Percentiles rank a stretch among this genome's conserved stretches.
Evolutionary conservation across 768 basidiomycete species (phyloP).

Genomic region (Boletus bicolor): DNA sequence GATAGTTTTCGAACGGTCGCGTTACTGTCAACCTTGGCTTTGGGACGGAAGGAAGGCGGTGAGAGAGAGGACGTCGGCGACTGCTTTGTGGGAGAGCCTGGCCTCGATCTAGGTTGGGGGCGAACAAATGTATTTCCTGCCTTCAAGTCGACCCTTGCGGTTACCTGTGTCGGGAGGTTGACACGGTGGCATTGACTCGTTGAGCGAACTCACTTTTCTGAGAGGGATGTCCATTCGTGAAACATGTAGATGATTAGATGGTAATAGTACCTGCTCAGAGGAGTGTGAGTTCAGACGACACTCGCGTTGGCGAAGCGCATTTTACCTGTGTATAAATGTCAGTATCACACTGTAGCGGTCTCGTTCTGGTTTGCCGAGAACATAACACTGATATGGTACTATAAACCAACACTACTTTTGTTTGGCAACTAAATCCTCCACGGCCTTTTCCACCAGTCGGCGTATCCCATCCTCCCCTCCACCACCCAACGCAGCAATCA

Average conservation of each 20-base stretch:
- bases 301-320: neutral
- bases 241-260: neutral
- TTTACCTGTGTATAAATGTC: neutral
- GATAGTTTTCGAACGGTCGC: slow-evolving; percentile 37
- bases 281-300: neutral
- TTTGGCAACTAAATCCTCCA: slow-evolving; percentile 53
- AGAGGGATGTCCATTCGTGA: slow-evolving; percentile 38
- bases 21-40: slow-evolving; percentile 60
- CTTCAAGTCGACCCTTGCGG: slow-evolving; percentile 48
- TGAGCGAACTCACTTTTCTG: slow-evolving; percentile 41
- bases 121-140: slow-evolving; percentile 30
- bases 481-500: slow-evolving; percentile 61
- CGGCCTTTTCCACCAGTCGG: slow-evolving; percentile 53
- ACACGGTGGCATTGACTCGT: neutral
- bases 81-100: slow-evolving; percentile 48
- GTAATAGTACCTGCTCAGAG: neutral
- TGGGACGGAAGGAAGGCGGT: slow-evolving; percentile 40
- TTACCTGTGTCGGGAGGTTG: slow-evolving; percentile 41
- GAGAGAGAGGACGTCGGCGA: slow-evolving; percentile 26
- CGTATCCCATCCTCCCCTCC: slow-evolving; percentile 47
- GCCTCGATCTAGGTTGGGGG: slow-evolving; percentile 38
- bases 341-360: neutral
- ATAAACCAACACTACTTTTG: neutral
- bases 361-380: slow-evolving; percentile 8
- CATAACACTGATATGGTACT: neutral